Base-by-base conservation (phyloP, 805 yeast genomes). In the Saccharomycopsis capsularis region DNA sequence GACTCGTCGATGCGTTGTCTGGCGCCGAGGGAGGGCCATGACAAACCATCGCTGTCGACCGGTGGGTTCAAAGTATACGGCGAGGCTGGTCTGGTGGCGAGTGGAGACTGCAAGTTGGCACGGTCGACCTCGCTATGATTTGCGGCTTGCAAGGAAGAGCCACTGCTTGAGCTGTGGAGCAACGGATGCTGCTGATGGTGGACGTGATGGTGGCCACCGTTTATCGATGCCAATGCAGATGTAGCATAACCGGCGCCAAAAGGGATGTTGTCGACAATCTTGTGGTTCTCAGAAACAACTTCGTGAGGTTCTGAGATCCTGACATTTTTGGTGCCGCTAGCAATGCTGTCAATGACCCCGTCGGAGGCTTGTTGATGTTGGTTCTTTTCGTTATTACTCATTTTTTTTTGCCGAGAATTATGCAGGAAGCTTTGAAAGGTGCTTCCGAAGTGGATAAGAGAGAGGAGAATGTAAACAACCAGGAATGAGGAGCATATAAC, bases 11-110 rank as follows among this genome's bases (percentile, higher is more conserved):
- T 74, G 48, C 98, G 72, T 25, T 63, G 65, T 49, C 95, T 70
- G 4, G 99, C 91, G 6, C 98, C 98, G 3, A 73, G 59, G 16
- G 90, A 80, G 16, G 97, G 98, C 96, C 96, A 91, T 40, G 96
- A 87, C 42, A 91, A 74, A 0, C 96, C 96, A 65, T 87, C 96
- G 40, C 75, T 79, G 60, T 88, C 96, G 30, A 89, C 82, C 18
- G 96, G 93, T 0, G 96, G 90, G 55, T 79, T 81, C 46, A 84
- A 64, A 2, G 95, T 85, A 62, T 81, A 84, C 19, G 95, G 95
- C 3, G 89, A 79, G 0, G 90, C 89, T 1, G 88, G 86, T 59
- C 89, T 72, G 2, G 88, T 81, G 56, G 76, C 82, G 50, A 83
- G 68, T 15, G 90, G 90, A 0, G 89, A 39, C 24, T 36, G 47